Evolutionary conservation across 2,329 filamentous ascomycete genomes (phyloP).

Genomic region (Davidsoniella virescens): DNA sequence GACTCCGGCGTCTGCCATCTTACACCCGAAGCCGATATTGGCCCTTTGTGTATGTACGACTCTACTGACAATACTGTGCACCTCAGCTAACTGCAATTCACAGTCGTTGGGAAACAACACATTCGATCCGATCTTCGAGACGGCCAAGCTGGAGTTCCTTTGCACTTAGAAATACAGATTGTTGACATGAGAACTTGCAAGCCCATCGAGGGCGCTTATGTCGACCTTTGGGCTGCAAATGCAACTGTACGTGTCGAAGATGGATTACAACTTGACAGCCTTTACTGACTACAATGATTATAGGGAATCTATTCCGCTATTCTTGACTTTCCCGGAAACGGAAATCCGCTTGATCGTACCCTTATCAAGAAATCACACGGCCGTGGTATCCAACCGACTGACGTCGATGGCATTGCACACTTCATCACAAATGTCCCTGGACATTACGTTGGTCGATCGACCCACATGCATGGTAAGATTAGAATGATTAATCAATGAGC

Average conservation of each 20-base stretch:
- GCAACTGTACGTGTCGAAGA: slow-evolving; percentile 19
- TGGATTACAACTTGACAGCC: neutral
- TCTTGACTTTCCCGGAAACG: slow-evolving; percentile 18
- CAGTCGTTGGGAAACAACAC: slow-evolving; percentile 14
- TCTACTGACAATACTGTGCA: neutral
- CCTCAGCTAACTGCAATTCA: neutral
- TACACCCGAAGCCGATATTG: slow-evolving; percentile 33
- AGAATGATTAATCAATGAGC: neutral
- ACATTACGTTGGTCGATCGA: slow-evolving; percentile 29
- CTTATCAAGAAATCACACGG: slow-evolving; percentile 22
- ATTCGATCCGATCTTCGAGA: slow-evolving; percentile 14
- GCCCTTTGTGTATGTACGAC: slow-evolving; percentile 25
- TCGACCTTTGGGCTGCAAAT: slow-evolving; percentile 18
- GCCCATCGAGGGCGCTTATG: slow-evolving; percentile 14
- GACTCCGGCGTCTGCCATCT: slow-evolving; percentile 29
- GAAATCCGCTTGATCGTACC: slow-evolving; percentile 26
- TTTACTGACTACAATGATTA: neutral
- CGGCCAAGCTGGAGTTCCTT: slow-evolving; percentile 14
- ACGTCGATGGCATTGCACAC: slow-evolving; percentile 26
- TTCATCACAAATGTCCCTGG: slow-evolving; percentile 29
- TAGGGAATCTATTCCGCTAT: slow-evolving; percentile 24
- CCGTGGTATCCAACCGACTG: slow-evolving; percentile 25
- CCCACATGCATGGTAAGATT: slow-evolving; percentile 29
- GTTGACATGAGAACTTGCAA: slow-evolving; percentile 16
- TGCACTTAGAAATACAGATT: slow-evolving; percentile 16